Evolutionary conservation across 352 stramenopile genomes (phyloP).

Genomic region (Phytopythium ostracodes): DNA sequence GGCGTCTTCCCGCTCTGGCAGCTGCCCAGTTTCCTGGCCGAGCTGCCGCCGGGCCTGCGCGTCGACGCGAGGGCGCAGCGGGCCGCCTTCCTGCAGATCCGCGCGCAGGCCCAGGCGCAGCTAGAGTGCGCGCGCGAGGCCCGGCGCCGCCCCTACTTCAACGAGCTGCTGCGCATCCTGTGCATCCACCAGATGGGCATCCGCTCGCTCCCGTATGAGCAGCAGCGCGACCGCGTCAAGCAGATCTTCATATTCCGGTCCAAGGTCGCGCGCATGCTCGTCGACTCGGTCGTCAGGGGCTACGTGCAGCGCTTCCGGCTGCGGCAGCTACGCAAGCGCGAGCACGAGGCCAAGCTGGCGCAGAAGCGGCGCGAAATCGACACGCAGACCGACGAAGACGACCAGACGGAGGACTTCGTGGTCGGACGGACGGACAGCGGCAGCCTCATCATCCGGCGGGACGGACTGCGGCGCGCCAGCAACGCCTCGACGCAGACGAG

Average conservation of each 20-base stretch:
- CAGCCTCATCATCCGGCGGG: background rate
- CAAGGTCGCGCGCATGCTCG: constrained; percentile 73
- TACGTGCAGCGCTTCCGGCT: constrained; percentile 59
- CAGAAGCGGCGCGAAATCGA: background rate
- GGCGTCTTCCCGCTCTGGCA: constrained; percentile 70
- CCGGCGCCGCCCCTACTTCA: constrained; percentile 63
- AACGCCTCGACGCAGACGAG: background rate
- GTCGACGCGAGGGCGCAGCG: constrained; percentile 40
- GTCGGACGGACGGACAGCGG: background rate
- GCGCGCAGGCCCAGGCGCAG: constrained; percentile 62
- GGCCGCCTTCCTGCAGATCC: constrained; percentile 60
- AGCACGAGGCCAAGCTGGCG: background rate
- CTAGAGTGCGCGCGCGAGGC: constrained; percentile 22
- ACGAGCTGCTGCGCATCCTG: constrained; percentile 66
- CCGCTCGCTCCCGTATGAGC: constrained; percentile 70
- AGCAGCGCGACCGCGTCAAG: constrained; percentile 77
- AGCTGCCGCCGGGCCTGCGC: constrained; percentile 48
- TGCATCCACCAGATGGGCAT: constrained; percentile 84
- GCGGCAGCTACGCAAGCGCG: constrained; percentile 14
- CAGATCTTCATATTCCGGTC: constrained; percentile 82
- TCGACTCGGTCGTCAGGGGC: constrained; percentile 60
- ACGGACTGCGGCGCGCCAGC: background rate
- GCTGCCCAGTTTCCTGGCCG: constrained; percentile 47
- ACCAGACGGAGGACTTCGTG: background rate
- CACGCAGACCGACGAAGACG: background rate